Evolutionary conservation across 371 early-diverging fungal species (phyloP).

Genomic region (Mortierella sp.): DNA sequence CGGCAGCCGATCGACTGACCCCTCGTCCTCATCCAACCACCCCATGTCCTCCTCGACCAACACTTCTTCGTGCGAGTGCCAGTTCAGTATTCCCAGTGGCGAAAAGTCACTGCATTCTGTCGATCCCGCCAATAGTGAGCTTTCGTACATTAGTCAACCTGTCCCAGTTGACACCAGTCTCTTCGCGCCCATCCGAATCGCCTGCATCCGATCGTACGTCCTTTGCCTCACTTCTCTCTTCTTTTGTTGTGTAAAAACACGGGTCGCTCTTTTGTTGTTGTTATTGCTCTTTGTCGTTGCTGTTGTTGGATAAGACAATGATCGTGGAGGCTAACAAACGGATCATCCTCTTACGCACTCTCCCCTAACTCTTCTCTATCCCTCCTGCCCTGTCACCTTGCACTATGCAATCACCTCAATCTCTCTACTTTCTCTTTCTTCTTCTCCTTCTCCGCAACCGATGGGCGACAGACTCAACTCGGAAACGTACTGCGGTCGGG

Average conservation of each 20-base stretch:
- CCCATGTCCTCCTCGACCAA: constrained; percentile 20
- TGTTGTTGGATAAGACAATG: not conserved
- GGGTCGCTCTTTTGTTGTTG: not conserved
- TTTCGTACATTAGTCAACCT: constrained; percentile 54
- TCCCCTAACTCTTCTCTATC: not conserved
- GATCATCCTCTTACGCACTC: not conserved
- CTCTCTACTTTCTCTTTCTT: not conserved
- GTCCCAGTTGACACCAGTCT: constrained; percentile 51
- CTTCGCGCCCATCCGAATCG: constrained; percentile 57
- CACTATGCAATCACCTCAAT: not conserved
- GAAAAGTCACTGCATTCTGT: constrained; percentile 52
- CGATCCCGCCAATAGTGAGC: constrained; percentile 42
- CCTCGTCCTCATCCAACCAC: constrained; percentile 20
- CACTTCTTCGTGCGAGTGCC: constrained; percentile 47
- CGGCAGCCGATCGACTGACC: constrained; percentile 1
- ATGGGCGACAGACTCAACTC: constrained; percentile 66
- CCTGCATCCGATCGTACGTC: constrained; percentile 59
- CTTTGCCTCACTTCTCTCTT: not conserved
- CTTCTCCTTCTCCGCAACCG: not conserved
- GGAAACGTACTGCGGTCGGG: constrained; percentile 79
- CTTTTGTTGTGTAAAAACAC: not conserved
- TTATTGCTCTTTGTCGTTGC: too few species aligned
- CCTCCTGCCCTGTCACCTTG: not conserved
- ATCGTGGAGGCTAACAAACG: not conserved
- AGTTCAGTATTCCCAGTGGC: constrained; percentile 50